Evolutionary conservation across 2,329 filamentous ascomycete species (phyloP).

Genomic region (Clonostachys sp.): DNA sequence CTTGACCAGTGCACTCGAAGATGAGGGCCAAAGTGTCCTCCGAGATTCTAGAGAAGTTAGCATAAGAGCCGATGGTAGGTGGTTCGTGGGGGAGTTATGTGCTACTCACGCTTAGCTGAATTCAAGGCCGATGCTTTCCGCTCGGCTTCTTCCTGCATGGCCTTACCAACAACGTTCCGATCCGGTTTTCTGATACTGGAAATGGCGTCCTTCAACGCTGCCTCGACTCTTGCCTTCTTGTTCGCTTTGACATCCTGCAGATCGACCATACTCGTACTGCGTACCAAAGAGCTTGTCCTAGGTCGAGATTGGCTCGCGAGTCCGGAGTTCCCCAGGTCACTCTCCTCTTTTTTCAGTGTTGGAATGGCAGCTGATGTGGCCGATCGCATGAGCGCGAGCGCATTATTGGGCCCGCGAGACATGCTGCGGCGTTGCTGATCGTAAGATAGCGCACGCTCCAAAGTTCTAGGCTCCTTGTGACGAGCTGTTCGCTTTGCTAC

Average conservation of each 20-base stretch:
- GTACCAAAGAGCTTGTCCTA: slow-evolving; percentile 1
- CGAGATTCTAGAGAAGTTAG: slow-evolving; percentile 20
- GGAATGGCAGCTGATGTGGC: slow-evolving; percentile 55
- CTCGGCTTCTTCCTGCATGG: slow-evolving; percentile 63
- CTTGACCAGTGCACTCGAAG: slow-evolving; percentile 43
- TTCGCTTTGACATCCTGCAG: slow-evolving; percentile 52
- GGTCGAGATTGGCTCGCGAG: background rate
- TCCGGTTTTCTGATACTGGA: slow-evolving; percentile 72
- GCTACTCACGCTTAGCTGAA: slow-evolving; percentile 39
- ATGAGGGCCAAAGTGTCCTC: slow-evolving; percentile 25
- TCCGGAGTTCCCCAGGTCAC: slow-evolving; percentile 35
- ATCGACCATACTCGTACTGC: slow-evolving; percentile 42
- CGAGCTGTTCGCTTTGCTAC: slow-evolving; percentile 40
- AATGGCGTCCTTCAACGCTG: slow-evolving; percentile 71
- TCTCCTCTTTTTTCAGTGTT: slow-evolving; percentile 63
- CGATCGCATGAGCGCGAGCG: slow-evolving; percentile 63
- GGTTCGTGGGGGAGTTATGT: slow-evolving; percentile 1
- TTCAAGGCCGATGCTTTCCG: slow-evolving; percentile 45
- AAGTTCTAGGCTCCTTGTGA: slow-evolving; percentile 38
- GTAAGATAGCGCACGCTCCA: slow-evolving; percentile 60
- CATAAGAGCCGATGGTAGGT: background rate
- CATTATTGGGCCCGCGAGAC: slow-evolving; percentile 51
- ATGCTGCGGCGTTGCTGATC: slow-evolving; percentile 50
- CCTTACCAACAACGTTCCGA: slow-evolving; percentile 62
- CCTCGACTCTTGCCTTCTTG: slow-evolving; percentile 63